Evolutionary conservation across 2,329 filamentous ascomycete species (phyloP).

Genomic region (Fusarium sp.): DNA sequence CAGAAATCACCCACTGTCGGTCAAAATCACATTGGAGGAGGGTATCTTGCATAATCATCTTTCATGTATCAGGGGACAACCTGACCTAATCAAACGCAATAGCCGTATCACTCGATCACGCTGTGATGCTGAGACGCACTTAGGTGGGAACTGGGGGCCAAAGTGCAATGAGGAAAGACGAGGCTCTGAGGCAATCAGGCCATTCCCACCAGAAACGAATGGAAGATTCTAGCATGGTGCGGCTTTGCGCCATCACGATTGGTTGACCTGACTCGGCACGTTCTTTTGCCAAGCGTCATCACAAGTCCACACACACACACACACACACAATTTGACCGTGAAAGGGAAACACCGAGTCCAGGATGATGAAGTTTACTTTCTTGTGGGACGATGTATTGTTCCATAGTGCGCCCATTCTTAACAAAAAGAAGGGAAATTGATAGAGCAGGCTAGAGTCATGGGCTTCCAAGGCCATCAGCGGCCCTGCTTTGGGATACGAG

Average conservation of each 20-base stretch:
- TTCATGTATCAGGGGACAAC: background rate
- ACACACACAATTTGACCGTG: background rate
- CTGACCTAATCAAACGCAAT: background rate
- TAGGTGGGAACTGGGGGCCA: background rate
- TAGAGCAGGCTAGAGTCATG: background rate
- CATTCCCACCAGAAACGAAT: background rate
- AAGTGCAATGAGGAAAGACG: background rate
- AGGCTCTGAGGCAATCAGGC: background rate
- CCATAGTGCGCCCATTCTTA: background rate
- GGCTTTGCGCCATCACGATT: background rate
- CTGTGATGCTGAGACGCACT: background rate
- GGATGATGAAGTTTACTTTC: background rate
- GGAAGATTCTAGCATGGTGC: background rate
- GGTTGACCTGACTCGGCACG: background rate
- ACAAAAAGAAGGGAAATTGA: background rate
- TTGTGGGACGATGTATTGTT: background rate
- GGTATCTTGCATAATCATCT: background rate
- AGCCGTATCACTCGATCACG: background rate
- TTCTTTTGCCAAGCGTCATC: background rate
- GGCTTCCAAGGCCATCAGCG: background rate
- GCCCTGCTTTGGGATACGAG: background rate
- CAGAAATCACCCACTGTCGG: background rate
- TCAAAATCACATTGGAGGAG: background rate
- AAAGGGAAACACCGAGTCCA: background rate
- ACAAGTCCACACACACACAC: background rate